Evolutionary conservation across 495 filamentous ascomycete genomes (phyloP).

Genomic region (Aspergillus coremiiformis): DNA sequence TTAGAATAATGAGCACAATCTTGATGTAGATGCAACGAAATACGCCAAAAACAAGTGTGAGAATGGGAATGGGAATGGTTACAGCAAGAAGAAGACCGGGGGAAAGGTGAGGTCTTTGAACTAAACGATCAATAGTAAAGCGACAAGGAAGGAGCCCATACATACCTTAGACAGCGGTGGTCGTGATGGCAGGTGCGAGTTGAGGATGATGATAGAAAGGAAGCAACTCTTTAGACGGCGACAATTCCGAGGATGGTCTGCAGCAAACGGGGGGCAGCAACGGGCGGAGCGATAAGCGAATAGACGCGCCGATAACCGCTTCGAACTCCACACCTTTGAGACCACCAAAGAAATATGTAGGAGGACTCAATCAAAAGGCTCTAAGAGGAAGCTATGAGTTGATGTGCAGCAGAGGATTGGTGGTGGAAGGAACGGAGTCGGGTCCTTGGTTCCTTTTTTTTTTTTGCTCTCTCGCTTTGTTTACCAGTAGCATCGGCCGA

Average conservation of each 20-base stretch:
- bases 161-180: slow-evolving; percentile 11
- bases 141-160: slow-evolving; percentile 8
- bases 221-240: not conserved
- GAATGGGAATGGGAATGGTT: not conserved
- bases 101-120: not conserved
- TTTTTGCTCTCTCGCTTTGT: slow-evolving; percentile 16
- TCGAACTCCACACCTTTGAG: not conserved
- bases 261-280: slow-evolving; percentile 6
- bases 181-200: slow-evolving; percentile 1
- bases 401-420: not conserved
- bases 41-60: not conserved
- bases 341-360: not conserved
- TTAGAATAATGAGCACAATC: slow-evolving; percentile 1
- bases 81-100: not conserved
- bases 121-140: not conserved
- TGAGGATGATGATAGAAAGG: not conserved
- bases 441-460: slow-evolving; percentile 8
- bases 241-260: slow-evolving; percentile 2
- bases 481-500: slow-evolving; percentile 10
- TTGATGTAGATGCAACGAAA: not conserved
- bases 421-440: not conserved
- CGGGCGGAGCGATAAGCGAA: slow-evolving; percentile 18
- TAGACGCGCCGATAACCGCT: slow-evolving; percentile 20
- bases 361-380: not conserved
- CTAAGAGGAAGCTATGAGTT: too few relatives aligned